phyloP scores from a whole-genome alignment of 2,329 filamentous ascomycete genomes.

The Apiospora pterosperma region DNA sequence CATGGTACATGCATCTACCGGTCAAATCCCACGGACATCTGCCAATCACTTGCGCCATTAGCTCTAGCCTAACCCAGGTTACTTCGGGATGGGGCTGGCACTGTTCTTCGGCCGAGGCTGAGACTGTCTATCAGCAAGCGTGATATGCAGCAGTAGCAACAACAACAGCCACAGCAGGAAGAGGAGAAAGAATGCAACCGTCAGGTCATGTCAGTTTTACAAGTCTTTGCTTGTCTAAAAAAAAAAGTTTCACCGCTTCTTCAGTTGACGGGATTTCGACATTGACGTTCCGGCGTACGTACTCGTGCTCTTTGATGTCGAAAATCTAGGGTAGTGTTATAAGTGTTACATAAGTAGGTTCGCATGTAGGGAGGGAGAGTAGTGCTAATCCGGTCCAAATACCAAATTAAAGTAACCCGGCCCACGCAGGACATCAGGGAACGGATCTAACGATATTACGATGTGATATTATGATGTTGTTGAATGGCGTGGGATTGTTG shows the following conservation, averaged over 20 bases:
- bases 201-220: not conserved
- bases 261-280: not conserved
- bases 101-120: not conserved
- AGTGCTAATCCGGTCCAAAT: not conserved
- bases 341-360: not conserved
- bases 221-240: not conserved
- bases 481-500: not conserved
- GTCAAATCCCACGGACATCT: not conserved
- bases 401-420: slow-evolving; percentile 1
- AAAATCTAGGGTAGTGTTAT: not conserved
- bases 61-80: not conserved
- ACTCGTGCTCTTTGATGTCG: not conserved
- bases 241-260: not conserved
- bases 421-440: not conserved
- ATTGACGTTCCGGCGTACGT: not conserved
- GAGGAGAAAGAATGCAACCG: not conserved
- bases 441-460: not conserved
- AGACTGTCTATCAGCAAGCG: not conserved
- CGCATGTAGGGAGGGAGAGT: not conserved
- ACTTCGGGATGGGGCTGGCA: not conserved
- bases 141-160: not conserved
- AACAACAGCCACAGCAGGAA: too few species aligned
- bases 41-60: slow-evolving; percentile 3
- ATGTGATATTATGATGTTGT: not conserved
- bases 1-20: slow-evolving; percentile 2